A percentile compares a stretch with the other conserved stretches of the same genome.
Conservation (phyloP, 2,329 filamentous ascomycete genomes). For the Phoma sp. region DNA sequence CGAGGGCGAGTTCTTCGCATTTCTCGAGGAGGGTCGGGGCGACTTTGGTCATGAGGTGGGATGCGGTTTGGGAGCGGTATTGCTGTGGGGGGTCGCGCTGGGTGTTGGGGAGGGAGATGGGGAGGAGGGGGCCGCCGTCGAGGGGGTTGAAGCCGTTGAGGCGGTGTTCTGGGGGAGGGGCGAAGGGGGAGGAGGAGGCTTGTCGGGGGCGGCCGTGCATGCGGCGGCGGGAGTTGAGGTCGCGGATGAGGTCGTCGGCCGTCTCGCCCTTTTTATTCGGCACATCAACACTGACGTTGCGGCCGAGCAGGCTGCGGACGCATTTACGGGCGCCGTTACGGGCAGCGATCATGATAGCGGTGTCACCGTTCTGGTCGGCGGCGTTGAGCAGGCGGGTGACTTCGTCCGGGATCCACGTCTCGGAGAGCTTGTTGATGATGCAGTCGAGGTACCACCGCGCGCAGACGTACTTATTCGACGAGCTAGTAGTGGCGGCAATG, state of each 20-base stretch:
- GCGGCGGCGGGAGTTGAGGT: conserved; percentile 71
- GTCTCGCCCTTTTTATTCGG: conserved; percentile 82
- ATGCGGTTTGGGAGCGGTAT: conserved; percentile 56
- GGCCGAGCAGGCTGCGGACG: conserved; percentile 70
- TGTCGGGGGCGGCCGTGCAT: conserved; percentile 66
- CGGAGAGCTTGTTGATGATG: conserved; percentile 84
- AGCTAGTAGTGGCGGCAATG: conserved; percentile 85
- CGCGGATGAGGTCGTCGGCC: conserved; percentile 82
- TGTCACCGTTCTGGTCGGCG: conserved; percentile 88
- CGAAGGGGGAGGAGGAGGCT: conserved; percentile 74
- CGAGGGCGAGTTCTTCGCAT: conserved; percentile 52
- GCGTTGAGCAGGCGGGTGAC: conserved; percentile 81
- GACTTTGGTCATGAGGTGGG: conserved; percentile 70
- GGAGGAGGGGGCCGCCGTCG: conserved; percentile 34
- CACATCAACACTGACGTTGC: conserved; percentile 84
- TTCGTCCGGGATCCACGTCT: conserved; percentile 76
- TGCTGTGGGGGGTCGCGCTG: conserved; percentile 31
- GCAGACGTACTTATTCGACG: conserved; percentile 84
- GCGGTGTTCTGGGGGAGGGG: conserved; percentile 45
- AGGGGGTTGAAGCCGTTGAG: conserved; percentile 38
- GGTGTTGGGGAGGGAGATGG: conserved; percentile 35
- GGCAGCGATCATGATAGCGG: conserved; percentile 85
- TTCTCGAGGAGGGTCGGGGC: conserved; percentile 61
- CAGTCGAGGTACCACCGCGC: conserved; percentile 93
- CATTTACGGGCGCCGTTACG: conserved; percentile 85